Base-by-base conservation (phyloP, 371 early-diverging fungal genomes). In the Paraphysoderma sedebokerense region DNA sequence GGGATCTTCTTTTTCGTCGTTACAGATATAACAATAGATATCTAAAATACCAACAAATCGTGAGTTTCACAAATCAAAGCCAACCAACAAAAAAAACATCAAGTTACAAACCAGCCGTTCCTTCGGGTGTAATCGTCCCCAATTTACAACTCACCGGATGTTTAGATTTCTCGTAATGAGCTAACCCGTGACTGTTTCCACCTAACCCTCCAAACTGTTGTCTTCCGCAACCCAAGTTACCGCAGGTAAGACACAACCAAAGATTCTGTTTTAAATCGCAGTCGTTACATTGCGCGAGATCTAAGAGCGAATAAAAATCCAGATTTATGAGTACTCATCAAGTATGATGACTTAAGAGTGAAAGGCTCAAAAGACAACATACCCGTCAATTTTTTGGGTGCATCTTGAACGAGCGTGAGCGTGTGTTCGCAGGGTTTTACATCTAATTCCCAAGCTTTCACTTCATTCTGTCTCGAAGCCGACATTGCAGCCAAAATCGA, bases 181-280 rank as follows among this genome's bases (percentile, higher is more conserved):
- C 72, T 38, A 89, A 54, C 2, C 84, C 97, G 63, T 99, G 99
- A 26, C 92, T 87, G 61, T 98, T 98, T n/a, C 99, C 99, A n/a
- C 92, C 92, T n/a, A 78, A 63, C 3, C 98, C 99, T 38, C 89
- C 98, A 60, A 79, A 92, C 60, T 99, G 98, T 48, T 77, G 50
- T 26, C 82, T 57, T 8, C 82, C 79, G 53, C 82, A 81, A 2
- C 77, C 76, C 27, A 75, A 42, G 46, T 69, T 68, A 28, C 75
- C 76, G 56, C 82, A 81, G 1, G 55, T 58, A 27, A 80, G 44
- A 54, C 82, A 81, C 9, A 74, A 56, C 77, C 79, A 81, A 6
- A 80, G 59, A 48, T 80, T 78, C n/a, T 64, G 71, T 2, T 70
- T 77, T 31, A 97, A 66, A 0, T 92, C 96, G 60, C 99, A 99